Evolutionary conservation across 306 rosid species (phyloP).

Genomic region (Calophaca sinica): DNA sequence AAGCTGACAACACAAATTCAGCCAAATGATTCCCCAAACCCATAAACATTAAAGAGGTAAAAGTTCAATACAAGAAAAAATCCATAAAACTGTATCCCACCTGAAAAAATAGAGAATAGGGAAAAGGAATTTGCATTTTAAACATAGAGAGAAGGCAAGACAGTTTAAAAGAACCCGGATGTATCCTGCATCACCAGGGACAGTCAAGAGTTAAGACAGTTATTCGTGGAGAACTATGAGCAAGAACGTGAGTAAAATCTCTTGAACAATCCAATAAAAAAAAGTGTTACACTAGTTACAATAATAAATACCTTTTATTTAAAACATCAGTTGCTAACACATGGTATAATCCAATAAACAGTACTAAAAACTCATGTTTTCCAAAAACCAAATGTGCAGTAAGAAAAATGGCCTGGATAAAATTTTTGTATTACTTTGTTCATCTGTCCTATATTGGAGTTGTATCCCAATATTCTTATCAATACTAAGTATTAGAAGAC

Average conservation of each 20-base stretch:
- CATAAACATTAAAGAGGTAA: conserved; percentile 29
- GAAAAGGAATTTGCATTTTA: conserved; percentile 78
- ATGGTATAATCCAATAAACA: conserved; percentile 28
- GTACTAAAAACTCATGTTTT: conserved; percentile 7
- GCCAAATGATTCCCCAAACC: conserved; percentile 39
- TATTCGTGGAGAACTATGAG: conserved; percentile 12
- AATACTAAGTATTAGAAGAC: neutral
- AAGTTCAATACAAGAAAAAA: conserved; percentile 32
- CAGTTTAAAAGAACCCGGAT: conserved; percentile 79
- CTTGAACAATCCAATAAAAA: conserved; percentile 30
- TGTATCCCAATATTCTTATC: conserved; percentile 10
- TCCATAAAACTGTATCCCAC: conserved; percentile 53
- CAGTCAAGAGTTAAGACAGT: conserved; percentile 42
- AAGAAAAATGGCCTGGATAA: too few relatives aligned
- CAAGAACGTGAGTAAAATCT: conserved; percentile 17
- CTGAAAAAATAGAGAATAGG: conserved; percentile 82
- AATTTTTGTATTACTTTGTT: conserved; percentile 9
- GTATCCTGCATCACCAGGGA: conserved; percentile 72
- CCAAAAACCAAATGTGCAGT: conserved; percentile 27
- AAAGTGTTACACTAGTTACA: conserved; percentile 1
- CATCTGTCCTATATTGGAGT: conserved; percentile 33
- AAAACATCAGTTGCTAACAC: conserved; percentile 41
- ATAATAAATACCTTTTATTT: conserved; percentile 11
- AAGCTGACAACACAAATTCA: conserved; percentile 69
- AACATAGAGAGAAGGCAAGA: conserved; percentile 78